These are phyloP conservation scores for Lichtheimia ramosa DNA, from an alignment of 371 early-diverging fungal species.

Conservation along the genomic window DNA sequence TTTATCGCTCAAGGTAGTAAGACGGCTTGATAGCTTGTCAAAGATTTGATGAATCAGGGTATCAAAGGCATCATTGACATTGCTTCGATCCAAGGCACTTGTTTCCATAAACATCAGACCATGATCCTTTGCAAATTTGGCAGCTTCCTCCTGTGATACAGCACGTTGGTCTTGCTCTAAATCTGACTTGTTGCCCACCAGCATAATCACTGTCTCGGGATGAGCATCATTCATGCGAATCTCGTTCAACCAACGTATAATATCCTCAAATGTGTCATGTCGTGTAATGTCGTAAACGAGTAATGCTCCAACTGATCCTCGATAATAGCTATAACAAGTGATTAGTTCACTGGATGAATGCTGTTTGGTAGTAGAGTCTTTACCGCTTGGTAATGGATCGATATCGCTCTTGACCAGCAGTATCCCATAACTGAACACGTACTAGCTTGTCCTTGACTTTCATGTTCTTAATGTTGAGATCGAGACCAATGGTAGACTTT, in stretches of 20 bases:
- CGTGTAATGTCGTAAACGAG: conserved; percentile 88
- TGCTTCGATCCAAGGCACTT: conserved; percentile 87
- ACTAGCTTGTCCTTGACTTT: conserved; percentile 62
- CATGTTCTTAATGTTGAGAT: neutral
- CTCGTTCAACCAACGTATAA: conserved; percentile 96
- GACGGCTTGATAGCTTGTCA: conserved; percentile 1
- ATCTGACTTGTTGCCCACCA: conserved; percentile 99
- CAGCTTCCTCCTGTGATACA: conserved; percentile 85
- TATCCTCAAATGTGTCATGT: conserved; percentile 90
- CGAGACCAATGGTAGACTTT: conserved; percentile 53
- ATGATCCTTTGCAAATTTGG: conserved; percentile 81
- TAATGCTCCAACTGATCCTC: conserved; percentile 39
- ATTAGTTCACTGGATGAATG: neutral
- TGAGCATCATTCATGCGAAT: conserved; percentile 96
- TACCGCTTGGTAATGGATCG: conserved; percentile 72
- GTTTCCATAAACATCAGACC: conserved; percentile 91
- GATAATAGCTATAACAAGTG: conserved; percentile 22
- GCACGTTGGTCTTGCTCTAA: conserved; percentile 72
- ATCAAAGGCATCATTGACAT: conserved; percentile 75
- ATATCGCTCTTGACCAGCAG: conserved; percentile 81
- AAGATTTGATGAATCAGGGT: conserved; percentile 2
- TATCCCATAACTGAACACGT: conserved; percentile 92
- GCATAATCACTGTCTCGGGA: conserved; percentile 89
- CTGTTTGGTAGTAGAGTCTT: neutral
- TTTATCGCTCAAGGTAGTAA: conserved; percentile 8